Conservation (phyloP, 31 red algal genomes). For the Endocladia muricata region DNA sequence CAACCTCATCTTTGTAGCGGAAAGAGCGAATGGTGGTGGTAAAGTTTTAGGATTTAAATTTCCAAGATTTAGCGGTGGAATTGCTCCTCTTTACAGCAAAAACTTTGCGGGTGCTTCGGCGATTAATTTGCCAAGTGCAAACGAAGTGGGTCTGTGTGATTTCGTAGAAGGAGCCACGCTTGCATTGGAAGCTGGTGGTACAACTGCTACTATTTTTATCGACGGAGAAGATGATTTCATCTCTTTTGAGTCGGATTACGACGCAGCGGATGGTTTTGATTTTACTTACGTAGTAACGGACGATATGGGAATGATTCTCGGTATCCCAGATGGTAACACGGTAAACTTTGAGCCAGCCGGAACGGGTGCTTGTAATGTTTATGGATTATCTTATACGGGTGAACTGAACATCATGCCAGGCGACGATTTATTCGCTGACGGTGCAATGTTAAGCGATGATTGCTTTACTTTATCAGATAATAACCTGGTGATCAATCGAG, state of each 20-base stretch:
- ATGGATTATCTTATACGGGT: too few relatives aligned
- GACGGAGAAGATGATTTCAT: neutral
- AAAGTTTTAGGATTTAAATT: too few relatives aligned
- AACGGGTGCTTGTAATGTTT: neutral
- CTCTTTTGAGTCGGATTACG: neutral
- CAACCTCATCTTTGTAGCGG: neutral
- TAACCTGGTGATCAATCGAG: too few relatives aligned
- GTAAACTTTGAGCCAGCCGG: neutral
- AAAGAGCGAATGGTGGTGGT: too few relatives aligned
- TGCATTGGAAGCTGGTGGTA: neutral
- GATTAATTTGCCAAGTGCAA: too few relatives aligned
- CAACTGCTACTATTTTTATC: neutral
- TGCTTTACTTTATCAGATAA: too few relatives aligned
- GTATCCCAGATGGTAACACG: neutral
- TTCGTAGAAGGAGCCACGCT: neutral
- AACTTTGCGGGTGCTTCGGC: slow-evolving; percentile 5
- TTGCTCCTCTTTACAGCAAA: neutral
- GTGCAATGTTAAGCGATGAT: too few relatives aligned
- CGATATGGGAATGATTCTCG: neutral
- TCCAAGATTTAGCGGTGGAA: too few relatives aligned
- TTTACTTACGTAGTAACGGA: slow-evolving; percentile 2
- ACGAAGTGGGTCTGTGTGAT: neutral
- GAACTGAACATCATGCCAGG: too few relatives aligned
- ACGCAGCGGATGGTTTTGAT: neutral
- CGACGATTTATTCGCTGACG: too few relatives aligned